phyloP scores from a whole-genome alignment of 805 yeast genomes.

The Isabelozyma rhagii region DNA sequence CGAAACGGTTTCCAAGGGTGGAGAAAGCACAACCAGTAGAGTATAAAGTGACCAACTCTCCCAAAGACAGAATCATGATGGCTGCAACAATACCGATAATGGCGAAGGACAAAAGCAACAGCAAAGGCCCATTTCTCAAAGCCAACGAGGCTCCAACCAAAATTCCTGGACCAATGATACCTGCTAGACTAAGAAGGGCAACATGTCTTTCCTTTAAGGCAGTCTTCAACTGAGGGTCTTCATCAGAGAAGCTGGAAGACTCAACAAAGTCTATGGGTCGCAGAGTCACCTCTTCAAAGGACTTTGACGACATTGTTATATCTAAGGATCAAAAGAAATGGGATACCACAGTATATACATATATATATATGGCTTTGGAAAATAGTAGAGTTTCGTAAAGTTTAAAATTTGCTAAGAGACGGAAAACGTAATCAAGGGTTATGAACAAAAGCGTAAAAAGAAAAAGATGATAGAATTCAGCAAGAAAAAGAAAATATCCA shows the following conservation, averaged over 20 bases:
- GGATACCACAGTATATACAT: too few relatives aligned
- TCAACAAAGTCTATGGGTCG: not conserved
- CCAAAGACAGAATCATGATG: conserved; percentile 53
- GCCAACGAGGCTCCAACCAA: conserved; percentile 54
- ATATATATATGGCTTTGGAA: too few relatives aligned
- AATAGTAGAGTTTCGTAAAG: too few relatives aligned
- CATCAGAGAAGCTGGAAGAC: conserved; percentile 11
- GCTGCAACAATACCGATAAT: conserved; percentile 52
- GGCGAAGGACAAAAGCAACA: conserved; percentile 49
- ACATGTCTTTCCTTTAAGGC: conserved; percentile 50
- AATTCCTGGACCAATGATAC: conserved; percentile 60
- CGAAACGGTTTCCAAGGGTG: conserved; percentile 46
- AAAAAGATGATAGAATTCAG: too few relatives aligned
- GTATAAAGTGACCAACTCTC: conserved; percentile 52
- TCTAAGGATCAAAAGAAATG: too few relatives aligned
- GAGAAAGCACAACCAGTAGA: conserved; percentile 54
- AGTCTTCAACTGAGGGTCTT: conserved; percentile 37
- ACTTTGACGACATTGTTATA: too few relatives aligned
- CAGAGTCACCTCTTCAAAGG: not conserved
- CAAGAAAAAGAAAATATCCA: too few relatives aligned
- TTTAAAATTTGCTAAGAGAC: too few relatives aligned
- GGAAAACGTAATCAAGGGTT: too few relatives aligned
- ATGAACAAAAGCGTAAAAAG: too few relatives aligned
- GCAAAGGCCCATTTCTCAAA: conserved; percentile 48
- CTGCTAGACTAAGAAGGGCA: conserved; percentile 52